phyloP scores from a whole-genome alignment of 1,139 yeast species.

The Debaryomyces coudertii region DNA sequence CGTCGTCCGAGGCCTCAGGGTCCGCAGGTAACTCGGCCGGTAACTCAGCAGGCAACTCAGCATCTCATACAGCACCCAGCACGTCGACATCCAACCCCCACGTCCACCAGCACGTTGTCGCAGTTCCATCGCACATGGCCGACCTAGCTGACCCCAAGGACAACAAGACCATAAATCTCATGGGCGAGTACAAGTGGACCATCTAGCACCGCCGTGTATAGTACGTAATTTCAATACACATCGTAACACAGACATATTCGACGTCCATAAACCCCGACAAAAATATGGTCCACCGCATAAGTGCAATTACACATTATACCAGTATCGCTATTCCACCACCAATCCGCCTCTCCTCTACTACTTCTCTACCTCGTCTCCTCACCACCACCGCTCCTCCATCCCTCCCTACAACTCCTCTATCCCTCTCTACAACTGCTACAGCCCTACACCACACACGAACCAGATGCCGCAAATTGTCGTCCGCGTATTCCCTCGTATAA shows the following conservation, averaged over 20 bases:
- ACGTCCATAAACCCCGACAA: not conserved
- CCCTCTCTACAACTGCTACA: too few relatives aligned
- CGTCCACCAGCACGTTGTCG: not conserved
- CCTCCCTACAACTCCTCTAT: too few relatives aligned
- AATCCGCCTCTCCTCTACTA: not conserved
- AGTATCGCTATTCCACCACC: too few relatives aligned
- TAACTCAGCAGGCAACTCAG: not conserved
- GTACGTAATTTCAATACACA: not conserved
- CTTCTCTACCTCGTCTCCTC: too few relatives aligned
- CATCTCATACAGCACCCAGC: not conserved
- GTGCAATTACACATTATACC: too few relatives aligned
- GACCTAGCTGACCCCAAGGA: constrained; percentile 11
- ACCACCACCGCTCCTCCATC: too few relatives aligned
- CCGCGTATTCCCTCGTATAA: too few relatives aligned
- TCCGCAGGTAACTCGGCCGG: not conserved
- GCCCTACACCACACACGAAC: too few relatives aligned
- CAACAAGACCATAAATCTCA: constrained; percentile 30
- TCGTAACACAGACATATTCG: too few relatives aligned
- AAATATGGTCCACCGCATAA: too few relatives aligned
- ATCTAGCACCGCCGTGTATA: constrained; percentile 16
- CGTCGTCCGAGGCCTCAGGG: constrained; percentile 8
- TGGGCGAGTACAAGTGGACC: constrained; percentile 40
- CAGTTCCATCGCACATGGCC: not conserved
- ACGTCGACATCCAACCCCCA: not conserved
- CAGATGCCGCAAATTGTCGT: too few relatives aligned